Conservation (phyloP, 2,329 filamentous ascomycete species). For the Arthrobotrys pseudoclavata region DNA sequence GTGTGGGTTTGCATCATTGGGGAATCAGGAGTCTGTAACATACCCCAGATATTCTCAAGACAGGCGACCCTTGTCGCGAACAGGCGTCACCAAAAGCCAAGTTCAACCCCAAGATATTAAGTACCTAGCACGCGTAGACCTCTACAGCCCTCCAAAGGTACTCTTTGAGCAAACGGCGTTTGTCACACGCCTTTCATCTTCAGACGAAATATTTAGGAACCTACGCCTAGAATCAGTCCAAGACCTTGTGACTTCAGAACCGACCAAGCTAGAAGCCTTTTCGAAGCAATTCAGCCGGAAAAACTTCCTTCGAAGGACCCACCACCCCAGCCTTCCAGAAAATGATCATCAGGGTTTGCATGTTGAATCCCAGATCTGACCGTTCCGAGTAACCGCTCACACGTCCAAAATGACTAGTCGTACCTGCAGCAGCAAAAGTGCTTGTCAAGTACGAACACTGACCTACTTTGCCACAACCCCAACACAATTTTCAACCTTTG, state of each 20-base stretch:
- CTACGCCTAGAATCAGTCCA: constrained; percentile 23
- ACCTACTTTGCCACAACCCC: constrained; percentile 18
- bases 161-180: neutral
- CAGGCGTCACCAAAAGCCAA: constrained; percentile 36
- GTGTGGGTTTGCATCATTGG: constrained; percentile 29
- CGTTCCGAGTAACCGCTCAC: constrained; percentile 57
- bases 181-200: neutral
- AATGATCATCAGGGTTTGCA: constrained; percentile 47
- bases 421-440: constrained; percentile 40
- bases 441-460: neutral
- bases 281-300: constrained; percentile 59
- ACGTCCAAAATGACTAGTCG: constrained; percentile 15
- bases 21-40: constrained; percentile 56
- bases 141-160: constrained; percentile 9
- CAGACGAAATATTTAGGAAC: neutral
- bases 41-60: constrained; percentile 50
- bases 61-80: constrained; percentile 33
- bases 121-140: constrained; percentile 7
- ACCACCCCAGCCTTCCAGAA: constrained; percentile 34
- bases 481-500: constrained; percentile 36
- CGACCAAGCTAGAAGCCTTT: constrained; percentile 33
- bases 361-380: constrained; percentile 46
- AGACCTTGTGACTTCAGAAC: constrained; percentile 46
- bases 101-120: constrained; percentile 23
- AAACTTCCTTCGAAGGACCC: constrained; percentile 46